Percentiles rank a stretch among this genome's conserved stretches.
These are phyloP conservation scores for Drechslerella dactyloides DNA, from an alignment of 2,329 filamentous ascomycete genomes.

Conservation along the genomic window DNA sequence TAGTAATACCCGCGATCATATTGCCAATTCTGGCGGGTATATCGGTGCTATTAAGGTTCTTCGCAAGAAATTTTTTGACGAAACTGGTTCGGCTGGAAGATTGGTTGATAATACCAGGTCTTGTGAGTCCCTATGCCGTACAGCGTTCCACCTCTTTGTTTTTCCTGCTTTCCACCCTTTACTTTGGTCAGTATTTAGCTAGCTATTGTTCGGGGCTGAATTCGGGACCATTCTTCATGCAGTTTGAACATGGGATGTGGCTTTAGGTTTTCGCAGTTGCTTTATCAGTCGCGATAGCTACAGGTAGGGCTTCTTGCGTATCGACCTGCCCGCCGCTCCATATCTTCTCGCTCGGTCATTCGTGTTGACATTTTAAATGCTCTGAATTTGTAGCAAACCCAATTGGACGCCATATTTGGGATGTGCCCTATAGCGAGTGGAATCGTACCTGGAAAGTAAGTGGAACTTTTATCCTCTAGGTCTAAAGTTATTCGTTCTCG, in stretches of 20 bases:
- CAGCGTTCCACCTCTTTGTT: background rate
- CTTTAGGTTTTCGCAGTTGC: conserved; percentile 21
- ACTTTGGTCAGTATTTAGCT: background rate
- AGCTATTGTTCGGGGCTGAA: background rate
- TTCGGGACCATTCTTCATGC: background rate
- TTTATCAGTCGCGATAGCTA: conserved; percentile 12
- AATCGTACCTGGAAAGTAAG: conserved; percentile 21
- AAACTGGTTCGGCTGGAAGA: conserved; percentile 36
- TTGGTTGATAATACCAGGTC: conserved; percentile 40
- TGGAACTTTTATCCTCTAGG: too few relatives aligned
- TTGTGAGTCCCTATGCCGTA: conserved; percentile 11
- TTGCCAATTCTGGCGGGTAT: conserved; percentile 14
- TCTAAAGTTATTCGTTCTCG: too few relatives aligned
- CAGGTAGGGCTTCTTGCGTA: too few relatives aligned
- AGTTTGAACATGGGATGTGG: background rate
- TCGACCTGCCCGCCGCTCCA: too few relatives aligned
- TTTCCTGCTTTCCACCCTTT: background rate
- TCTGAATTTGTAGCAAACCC: conserved; percentile 5
- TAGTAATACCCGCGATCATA: conserved; percentile 26
- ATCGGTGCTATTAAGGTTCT: conserved; percentile 30
- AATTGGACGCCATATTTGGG: conserved; percentile 31
- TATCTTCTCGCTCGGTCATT: too few relatives aligned
- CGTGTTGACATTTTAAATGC: too few relatives aligned
- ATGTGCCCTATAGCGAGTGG: conserved; percentile 20
- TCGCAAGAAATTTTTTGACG: conserved; percentile 39